phyloP scores from a whole-genome alignment of 805 yeast species.

The Kazachstania bromeliacearum region DNA sequence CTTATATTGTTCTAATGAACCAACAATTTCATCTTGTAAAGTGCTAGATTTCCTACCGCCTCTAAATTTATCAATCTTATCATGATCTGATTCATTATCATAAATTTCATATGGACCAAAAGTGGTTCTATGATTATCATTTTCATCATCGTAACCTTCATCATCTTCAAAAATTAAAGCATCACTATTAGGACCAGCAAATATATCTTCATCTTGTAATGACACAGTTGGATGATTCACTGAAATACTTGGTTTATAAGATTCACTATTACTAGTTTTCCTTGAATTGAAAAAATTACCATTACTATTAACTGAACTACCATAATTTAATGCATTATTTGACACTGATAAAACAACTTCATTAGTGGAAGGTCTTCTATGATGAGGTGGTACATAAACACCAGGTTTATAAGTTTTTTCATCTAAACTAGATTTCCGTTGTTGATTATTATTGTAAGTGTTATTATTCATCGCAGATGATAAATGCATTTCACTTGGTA shows the following conservation, averaged over 20 bases:
- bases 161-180: slow-evolving; percentile 28
- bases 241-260: slow-evolving; percentile 9
- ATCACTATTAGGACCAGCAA: slow-evolving; percentile 22
- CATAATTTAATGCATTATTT: slow-evolving; percentile 15
- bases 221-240: slow-evolving; percentile 23
- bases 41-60: slow-evolving; percentile 24
- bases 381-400: slow-evolving; percentile 46
- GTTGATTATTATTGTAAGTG: neutral
- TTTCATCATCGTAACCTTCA: slow-evolving; percentile 15
- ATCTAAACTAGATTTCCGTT: neutral
- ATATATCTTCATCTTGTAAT: slow-evolving; percentile 22
- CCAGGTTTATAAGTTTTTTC: slow-evolving; percentile 16
- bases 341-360: slow-evolving; percentile 21
- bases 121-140: slow-evolving; percentile 10
- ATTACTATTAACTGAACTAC: slow-evolving; percentile 7
- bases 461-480: neutral
- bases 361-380: slow-evolving; percentile 31
- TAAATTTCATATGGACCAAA: slow-evolving; percentile 16
- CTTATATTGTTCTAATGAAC: slow-evolving; percentile 30
- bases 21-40: slow-evolving; percentile 27
- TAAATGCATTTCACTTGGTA: slow-evolving; percentile 1
- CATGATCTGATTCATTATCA: slow-evolving; percentile 7
- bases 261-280: neutral
- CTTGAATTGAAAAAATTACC: too few relatives aligned
- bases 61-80: slow-evolving; percentile 4